Evolutionary conservation across 257 asterid species (phyloP), one percentile per base, ranked within the genome.

Genomic region (Fraxinus excelsior): DNA sequence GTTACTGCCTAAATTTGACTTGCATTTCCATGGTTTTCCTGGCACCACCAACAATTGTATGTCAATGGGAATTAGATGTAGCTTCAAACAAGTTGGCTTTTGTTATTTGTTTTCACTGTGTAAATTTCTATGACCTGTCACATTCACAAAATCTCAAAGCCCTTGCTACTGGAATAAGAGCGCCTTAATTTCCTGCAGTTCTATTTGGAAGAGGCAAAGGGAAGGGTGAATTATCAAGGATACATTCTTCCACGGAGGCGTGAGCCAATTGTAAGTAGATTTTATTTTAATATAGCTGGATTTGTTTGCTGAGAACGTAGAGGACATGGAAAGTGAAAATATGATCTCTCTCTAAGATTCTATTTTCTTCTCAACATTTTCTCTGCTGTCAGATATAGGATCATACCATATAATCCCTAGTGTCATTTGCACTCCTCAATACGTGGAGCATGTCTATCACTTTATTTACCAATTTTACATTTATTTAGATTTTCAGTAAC

Each of bases 181-280:
- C 66, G 16, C 71, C 51, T 76, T 84, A 26, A 34, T 78, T 72
- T 72, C 85, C n/a, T 71, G 82, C 90, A 94, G 99, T 94, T 94
- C 84, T 94, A 92, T 86, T 76, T 94, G 23, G 99, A 94, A 83
- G 99, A 94, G 90, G 86, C 91, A 69, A 94, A 94, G 82, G 97
- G 97, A 28, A 87, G 87, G 70, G 99, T 94, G 71, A 89, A 94
- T 82, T 94, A 94, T 86, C 99, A 94, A 85, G 99, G 99, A 19
- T 92, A 92, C 67, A 88, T 94, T 32, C 87, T 94, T 81, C 99
- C 99, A 31, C 89, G 96, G 83, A 91, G 99, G 85, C 97, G 88
- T 73, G 96, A 97, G 37, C 49, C 86, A 35, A 78, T 84, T 44
- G 97, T 94, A 87, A 86, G 97, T 86, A 26, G 71, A 58, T 73